phyloP scores from a whole-genome alignment of 352 stramenopile species.

The Plasmopara viticola region DNA sequence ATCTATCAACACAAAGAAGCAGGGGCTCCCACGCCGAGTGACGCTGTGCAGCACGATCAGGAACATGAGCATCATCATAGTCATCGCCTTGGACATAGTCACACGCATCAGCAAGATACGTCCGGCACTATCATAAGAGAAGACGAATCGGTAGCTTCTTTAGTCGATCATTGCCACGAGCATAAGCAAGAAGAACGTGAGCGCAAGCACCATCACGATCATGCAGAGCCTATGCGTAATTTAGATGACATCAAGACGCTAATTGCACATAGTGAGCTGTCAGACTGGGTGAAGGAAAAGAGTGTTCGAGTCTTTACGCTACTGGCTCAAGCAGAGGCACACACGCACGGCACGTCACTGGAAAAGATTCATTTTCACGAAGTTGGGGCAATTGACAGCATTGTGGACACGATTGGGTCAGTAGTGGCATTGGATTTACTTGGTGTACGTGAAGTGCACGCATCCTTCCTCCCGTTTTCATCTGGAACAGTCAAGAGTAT shows the following conservation, averaged over 20 bases:
- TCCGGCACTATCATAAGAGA: no score
- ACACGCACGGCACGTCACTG: conserved; percentile 89
- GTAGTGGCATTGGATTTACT: conserved; percentile 91
- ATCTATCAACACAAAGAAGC: conserved; percentile 75
- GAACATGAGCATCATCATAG: conserved; percentile 16
- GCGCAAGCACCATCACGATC: conserved; percentile 14
- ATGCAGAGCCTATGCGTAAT: conserved; percentile 85
- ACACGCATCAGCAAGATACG: no score
- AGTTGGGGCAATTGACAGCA: conserved; percentile 95
- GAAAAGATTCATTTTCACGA: conserved; percentile 97
- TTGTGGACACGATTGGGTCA: conserved; percentile 94
- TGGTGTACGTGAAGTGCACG: conserved; percentile 83
- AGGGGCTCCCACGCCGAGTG: conserved; percentile 20
- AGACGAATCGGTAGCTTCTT: not conserved
- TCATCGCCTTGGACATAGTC: conserved; percentile 16
- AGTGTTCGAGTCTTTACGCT: conserved; percentile 89
- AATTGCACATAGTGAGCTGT: conserved; percentile 77
- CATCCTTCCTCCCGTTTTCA: conserved; percentile 80
- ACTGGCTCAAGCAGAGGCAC: conserved; percentile 90
- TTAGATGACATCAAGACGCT: conserved; percentile 86
- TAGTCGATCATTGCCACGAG: conserved; percentile 14
- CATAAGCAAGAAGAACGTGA: conserved; percentile 16
- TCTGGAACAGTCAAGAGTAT: conserved; percentile 92
- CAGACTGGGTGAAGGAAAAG: conserved; percentile 80
- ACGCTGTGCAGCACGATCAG: conserved; percentile 12